Evolutionary conservation across 257 asterid species (phyloP), one percentile per base, ranked within the genome.

Genomic region (Verbena officinalis): DNA sequence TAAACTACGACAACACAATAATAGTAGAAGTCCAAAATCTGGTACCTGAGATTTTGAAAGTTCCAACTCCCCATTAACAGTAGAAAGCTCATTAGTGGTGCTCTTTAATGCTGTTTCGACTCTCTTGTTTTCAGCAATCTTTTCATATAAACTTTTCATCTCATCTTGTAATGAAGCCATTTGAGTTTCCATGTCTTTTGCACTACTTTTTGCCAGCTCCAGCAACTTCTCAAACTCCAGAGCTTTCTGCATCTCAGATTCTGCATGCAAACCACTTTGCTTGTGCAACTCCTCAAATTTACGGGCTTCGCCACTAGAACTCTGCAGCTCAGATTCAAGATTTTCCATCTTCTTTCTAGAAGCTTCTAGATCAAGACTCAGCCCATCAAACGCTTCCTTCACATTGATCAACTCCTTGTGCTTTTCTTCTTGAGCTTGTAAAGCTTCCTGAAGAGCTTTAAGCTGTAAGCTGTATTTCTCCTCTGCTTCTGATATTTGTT

Each of bases 221-320:
- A 85, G 86, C 70, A 78, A 64, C 62, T 63, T 76, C 68, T 77
- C 88, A 17, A 80, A 67, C 62, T 85, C 92, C 69, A 74, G 59
- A 59, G 88, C 86, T 68, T 69, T 79, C 55, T 73, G 72, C 1
- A 76, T 74, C 74, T 85, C 86, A 13, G 78, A 77, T 55, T 82
- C 88, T 5, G 85, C 92, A 65, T 68, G 80, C 17, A 69, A 68
- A 19, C 82, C 85, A 57, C 85, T 85, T 76, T 75, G 60, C 77
- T 66, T 77, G 57, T 82, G 88, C 68, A 85, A 70, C 67, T 85
- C 88, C 77, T 85, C 89, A 33, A 68, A 82, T 75, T 75, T 85
- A 30, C 34, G 73, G 9, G 85, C 81, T 64, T 80, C 88, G 11
- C 60, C 56, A n/a, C 70, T 77, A 55, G 86, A 80, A 46, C 52